phyloP scores from a whole-genome alignment of 1,139 yeast species.

The Hansenula sp. region DNA sequence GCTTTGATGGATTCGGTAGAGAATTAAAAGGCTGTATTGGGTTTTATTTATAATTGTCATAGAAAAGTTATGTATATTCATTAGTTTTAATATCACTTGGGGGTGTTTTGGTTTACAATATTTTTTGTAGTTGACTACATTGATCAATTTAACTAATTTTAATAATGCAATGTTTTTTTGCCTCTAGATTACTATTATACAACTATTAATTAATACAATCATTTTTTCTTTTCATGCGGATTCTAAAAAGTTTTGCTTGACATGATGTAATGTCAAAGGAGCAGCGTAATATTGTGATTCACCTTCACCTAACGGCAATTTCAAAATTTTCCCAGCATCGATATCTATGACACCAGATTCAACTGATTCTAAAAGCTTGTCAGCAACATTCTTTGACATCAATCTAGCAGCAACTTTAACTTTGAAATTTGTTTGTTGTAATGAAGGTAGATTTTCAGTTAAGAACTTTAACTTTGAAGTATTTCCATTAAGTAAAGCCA shows the following conservation, averaged over 20 bases:
- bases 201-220: background rate
- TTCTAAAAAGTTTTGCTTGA: conserved; percentile 5
- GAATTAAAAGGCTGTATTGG: background rate
- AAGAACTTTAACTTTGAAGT: conserved; percentile 31
- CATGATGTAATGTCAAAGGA: conserved; percentile 7
- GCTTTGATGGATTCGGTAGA: conserved; percentile 26
- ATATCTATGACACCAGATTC: conserved; percentile 22
- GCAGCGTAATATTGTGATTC: conserved; percentile 36
- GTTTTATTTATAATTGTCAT: too few species aligned
- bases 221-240: background rate
- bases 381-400: conserved; percentile 47
- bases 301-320: conserved; percentile 43
- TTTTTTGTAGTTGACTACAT: background rate
- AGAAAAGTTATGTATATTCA: too few species aligned
- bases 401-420: conserved; percentile 45
- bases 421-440: conserved; percentile 29
- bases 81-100: too few species aligned
- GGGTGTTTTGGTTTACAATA: background rate
- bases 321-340: conserved; percentile 26
- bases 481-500: conserved; percentile 21
- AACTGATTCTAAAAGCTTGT: conserved; percentile 29
- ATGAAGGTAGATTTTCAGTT: conserved; percentile 40
- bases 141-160: too few species aligned
- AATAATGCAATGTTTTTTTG: background rate
- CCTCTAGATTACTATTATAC: background rate